Evolutionary conservation across 2,329 filamentous ascomycete genomes (phyloP).

Genomic region (Sclerotinia subarctica): DNA sequence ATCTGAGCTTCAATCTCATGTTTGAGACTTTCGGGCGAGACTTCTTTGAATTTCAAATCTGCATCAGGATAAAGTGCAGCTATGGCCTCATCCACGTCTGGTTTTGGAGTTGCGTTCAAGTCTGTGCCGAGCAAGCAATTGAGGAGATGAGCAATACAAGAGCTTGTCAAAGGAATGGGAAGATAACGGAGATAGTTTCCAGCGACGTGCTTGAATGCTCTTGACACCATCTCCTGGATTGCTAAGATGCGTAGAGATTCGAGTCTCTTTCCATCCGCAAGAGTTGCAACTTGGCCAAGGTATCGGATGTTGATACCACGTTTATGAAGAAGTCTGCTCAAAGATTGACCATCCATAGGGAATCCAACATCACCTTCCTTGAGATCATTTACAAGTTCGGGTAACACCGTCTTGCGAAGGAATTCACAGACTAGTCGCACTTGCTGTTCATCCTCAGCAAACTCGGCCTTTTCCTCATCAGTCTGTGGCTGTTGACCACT

Average conservation of each 20-base stretch:
- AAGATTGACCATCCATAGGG: conserved; percentile 95
- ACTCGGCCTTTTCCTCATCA: conserved; percentile 81
- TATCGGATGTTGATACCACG: conserved; percentile 97
- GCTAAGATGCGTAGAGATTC: conserved; percentile 73
- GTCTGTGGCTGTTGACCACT: conserved; percentile 89
- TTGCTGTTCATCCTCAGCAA: conserved; percentile 80
- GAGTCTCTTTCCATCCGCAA: conserved; percentile 68
- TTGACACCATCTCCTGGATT: conserved; percentile 89
- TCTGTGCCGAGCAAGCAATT: conserved; percentile 85
- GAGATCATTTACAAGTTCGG: conserved; percentile 81
- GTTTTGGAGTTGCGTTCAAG: conserved; percentile 72
- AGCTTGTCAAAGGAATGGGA: conserved; percentile 73
- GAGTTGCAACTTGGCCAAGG: conserved; percentile 75
- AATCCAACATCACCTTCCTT: conserved; percentile 92
- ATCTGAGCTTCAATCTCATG: conserved; percentile 70
- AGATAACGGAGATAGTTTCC: conserved; percentile 76
- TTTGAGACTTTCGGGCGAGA: conserved; percentile 70
- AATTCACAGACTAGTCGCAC: conserved; percentile 81
- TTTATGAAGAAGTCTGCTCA: conserved; percentile 88
- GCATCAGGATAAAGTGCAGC: conserved; percentile 75
- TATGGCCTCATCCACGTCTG: conserved; percentile 73
- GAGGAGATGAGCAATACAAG: conserved; percentile 80
- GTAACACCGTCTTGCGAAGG: conserved; percentile 73
- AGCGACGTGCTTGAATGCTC: conserved; percentile 90
- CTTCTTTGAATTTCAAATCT: conserved; percentile 75